Conservation (phyloP, 257 asterid genomes). For the Nicotiana tabacum region DNA sequence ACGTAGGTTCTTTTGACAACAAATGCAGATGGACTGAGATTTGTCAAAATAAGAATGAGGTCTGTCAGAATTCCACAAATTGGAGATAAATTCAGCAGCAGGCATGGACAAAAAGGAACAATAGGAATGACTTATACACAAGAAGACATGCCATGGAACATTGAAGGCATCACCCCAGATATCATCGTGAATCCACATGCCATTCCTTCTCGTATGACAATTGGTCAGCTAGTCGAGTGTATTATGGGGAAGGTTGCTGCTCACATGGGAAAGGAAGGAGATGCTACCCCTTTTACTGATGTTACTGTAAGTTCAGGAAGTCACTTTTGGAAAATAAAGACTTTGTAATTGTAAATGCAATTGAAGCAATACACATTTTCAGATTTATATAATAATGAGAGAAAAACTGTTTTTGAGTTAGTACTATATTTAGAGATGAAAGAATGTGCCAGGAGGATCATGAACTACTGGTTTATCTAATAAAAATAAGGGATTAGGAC, state of each 20-base stretch:
- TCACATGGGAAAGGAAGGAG: slow-evolving; percentile 31
- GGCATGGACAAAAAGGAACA: slow-evolving; percentile 32
- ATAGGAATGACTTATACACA: slow-evolving; percentile 24
- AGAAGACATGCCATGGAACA: slow-evolving; percentile 29
- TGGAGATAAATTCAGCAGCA: slow-evolving; percentile 29
- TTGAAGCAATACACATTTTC: not conserved
- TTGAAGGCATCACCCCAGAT: slow-evolving; percentile 28
- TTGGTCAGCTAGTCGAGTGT: slow-evolving; percentile 30
- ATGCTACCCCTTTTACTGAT: slow-evolving; percentile 47
- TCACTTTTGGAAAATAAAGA: not conserved
- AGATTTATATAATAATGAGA: not conserved
- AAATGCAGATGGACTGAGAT: slow-evolving; percentile 89
- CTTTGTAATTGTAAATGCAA: not conserved
- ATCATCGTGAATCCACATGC: slow-evolving; percentile 32
- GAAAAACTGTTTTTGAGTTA: not conserved
- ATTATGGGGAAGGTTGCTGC: slow-evolving; percentile 31
- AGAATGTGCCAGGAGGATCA: not conserved
- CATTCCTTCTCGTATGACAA: slow-evolving; percentile 33
- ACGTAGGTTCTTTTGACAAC: slow-evolving; percentile 63
- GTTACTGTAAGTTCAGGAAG: slow-evolving; percentile 17
- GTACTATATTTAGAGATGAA: not conserved
- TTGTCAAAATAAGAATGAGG: slow-evolving; percentile 89
- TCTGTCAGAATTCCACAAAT: slow-evolving; percentile 93
- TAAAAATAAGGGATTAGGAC: not conserved
- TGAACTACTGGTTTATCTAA: not conserved